Evolutionary conservation across 2,329 filamentous ascomycete genomes (phyloP).

Genomic region (Pseudogymnoascus pannorum): DNA sequence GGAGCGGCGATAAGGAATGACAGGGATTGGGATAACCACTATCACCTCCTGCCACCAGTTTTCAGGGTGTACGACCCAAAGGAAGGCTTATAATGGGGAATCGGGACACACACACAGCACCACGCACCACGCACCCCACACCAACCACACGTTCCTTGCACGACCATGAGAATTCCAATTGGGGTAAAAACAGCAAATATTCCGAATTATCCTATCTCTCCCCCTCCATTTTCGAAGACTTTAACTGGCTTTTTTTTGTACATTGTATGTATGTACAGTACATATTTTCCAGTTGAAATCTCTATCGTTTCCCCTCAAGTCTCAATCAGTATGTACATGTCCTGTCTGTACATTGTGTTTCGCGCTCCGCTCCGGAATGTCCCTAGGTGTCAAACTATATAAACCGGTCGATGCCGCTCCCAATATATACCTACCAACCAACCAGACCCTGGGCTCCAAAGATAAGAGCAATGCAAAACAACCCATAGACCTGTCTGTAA

Average conservation of each 20-base stretch:
- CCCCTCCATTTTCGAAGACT: neutral
- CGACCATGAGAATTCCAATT: neutral
- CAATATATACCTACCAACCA: neutral
- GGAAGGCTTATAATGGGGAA: neutral
- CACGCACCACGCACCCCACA: too few relatives aligned
- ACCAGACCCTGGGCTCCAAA: neutral
- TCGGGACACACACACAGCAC: neutral
- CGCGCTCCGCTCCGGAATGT: neutral
- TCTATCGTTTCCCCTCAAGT: neutral
- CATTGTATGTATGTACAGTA: neutral
- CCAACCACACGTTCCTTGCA: neutral
- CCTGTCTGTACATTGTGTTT: neutral
- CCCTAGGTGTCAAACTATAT: neutral
- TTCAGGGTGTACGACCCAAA: neutral
- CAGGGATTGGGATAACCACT: neutral
- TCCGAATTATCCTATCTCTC: neutral
- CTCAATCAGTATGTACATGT: neutral
- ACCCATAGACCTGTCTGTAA: neutral
- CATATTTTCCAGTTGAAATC: neutral
- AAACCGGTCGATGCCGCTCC: neutral
- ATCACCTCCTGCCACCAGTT: neutral
- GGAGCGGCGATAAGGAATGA: slow-evolving; percentile 1
- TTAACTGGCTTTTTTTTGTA: neutral
- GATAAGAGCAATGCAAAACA: neutral
- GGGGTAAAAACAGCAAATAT: neutral